These are phyloP conservation scores for Boletus huronensis DNA, from an alignment of 768 basidiomycete species.

Conservation along the genomic window DNA sequence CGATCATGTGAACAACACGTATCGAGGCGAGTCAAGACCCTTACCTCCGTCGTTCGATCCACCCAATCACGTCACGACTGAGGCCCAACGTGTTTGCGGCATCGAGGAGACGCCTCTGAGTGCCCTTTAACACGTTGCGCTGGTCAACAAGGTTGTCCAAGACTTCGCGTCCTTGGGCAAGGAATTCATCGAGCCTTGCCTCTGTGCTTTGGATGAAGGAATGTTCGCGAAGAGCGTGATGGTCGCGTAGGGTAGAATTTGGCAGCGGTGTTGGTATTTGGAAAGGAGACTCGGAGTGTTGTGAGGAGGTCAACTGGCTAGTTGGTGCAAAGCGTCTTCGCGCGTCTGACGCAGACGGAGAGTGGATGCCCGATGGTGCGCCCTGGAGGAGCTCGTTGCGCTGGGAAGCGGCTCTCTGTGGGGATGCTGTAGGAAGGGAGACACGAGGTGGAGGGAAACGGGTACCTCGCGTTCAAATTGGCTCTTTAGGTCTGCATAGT, in stretches of 20 bases:
- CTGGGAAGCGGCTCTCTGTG: constrained; percentile 55
- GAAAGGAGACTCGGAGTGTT: constrained; percentile 87
- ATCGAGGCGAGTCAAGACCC: not conserved
- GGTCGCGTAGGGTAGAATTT: constrained; percentile 58
- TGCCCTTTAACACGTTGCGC: constrained; percentile 92
- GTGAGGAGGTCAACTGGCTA: constrained; percentile 38
- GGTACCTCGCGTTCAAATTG: constrained; percentile 72
- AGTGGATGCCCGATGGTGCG: constrained; percentile 37
- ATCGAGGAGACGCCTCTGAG: constrained; percentile 78
- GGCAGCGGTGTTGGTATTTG: constrained; percentile 54
- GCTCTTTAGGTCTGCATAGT: constrained; percentile 76
- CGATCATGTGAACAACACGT: constrained; percentile 8
- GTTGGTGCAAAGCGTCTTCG: constrained; percentile 58
- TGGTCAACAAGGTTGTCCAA: constrained; percentile 92
- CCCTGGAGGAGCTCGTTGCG: constrained; percentile 63
- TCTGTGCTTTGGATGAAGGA: constrained; percentile 85
- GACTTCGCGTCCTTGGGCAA: constrained; percentile 89
- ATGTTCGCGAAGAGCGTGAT: constrained; percentile 83
- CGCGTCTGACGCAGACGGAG: constrained; percentile 41
- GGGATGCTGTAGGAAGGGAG: not conserved
- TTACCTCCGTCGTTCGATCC: constrained; percentile 94
- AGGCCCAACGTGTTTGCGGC: constrained; percentile 93
- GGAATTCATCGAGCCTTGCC: constrained; percentile 78
- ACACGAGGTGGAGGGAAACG: not conserved
- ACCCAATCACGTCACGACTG: constrained; percentile 91